A percentile compares a stretch with the other conserved stretches of the same genome.
Evolutionary conservation across 768 basidiomycete species (phyloP).

Genomic region (Auricularia sp.): DNA sequence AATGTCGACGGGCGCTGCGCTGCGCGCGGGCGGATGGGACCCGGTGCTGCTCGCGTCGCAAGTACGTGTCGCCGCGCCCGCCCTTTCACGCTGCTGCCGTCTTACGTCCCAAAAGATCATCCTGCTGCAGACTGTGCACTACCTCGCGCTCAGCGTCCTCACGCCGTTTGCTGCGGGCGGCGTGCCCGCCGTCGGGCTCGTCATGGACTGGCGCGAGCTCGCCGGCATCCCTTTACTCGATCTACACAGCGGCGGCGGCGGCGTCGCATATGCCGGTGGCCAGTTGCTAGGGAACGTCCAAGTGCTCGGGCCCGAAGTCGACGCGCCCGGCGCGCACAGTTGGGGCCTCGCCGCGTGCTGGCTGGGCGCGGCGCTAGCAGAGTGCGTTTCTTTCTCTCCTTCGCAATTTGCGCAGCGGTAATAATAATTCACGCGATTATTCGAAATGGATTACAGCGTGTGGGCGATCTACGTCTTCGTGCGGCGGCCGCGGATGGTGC

Average conservation of each 20-base stretch:
- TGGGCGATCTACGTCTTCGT: constrained; percentile 81
- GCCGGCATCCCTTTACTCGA: constrained; percentile 43
- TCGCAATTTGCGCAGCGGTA: not conserved
- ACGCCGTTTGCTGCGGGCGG: constrained; percentile 60
- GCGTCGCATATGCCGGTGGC: constrained; percentile 74
- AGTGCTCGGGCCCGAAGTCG: constrained; percentile 33
- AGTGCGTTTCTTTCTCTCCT: constrained; percentile 46
- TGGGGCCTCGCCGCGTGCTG: constrained; percentile 84
- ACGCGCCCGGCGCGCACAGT: constrained; percentile 26
- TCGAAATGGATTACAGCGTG: constrained; percentile 30
- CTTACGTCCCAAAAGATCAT: constrained; percentile 54
- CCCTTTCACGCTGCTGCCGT: not conserved
- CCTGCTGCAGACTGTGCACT: constrained; percentile 86
- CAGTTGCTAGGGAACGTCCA: constrained; percentile 45
- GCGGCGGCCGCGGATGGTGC: constrained; percentile 83
- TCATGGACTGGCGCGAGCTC: constrained; percentile 98
- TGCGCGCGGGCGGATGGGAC: constrained; percentile 56
- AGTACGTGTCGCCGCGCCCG: constrained; percentile 28
- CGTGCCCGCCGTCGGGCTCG: constrained; percentile 44
- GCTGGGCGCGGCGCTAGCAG: constrained; percentile 69
- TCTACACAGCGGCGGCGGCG: constrained; percentile 28
- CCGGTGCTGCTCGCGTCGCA: constrained; percentile 81
- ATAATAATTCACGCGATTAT: too few species aligned
- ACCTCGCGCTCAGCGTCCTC: constrained; percentile 75
- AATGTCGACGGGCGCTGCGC: constrained; percentile 1